phyloP scores from a whole-genome alignment of 768 basidiomycete genomes.

The Mycena haematopus region DNA sequence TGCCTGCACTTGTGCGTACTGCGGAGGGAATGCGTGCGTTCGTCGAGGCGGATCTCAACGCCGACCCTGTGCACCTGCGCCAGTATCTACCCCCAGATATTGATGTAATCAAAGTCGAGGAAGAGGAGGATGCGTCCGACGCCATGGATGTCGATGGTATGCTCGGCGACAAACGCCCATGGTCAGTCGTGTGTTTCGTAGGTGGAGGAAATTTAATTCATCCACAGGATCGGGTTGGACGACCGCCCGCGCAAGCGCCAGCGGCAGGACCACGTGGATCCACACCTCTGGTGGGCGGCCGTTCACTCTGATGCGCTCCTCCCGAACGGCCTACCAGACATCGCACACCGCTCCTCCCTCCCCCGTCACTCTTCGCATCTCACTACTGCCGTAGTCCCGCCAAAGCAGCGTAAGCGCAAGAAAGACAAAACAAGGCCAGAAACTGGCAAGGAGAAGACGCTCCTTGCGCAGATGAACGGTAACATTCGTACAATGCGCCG shows the following conservation, averaged over 20 bases:
- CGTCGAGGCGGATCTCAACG: constrained; percentile 59
- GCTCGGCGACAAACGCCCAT: constrained; percentile 70
- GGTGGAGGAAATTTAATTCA: neutral
- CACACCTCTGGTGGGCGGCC: constrained; percentile 79
- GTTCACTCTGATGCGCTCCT: constrained; percentile 66
- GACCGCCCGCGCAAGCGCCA: constrained; percentile 69
- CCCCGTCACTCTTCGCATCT: constrained; percentile 17
- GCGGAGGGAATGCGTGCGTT: constrained; percentile 78
- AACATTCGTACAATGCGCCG: constrained; percentile 80
- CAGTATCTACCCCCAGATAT: constrained; percentile 21
- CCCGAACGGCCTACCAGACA: constrained; percentile 67
- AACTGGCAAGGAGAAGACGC: constrained; percentile 46
- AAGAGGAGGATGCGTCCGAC: constrained; percentile 44
- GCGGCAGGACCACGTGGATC: constrained; percentile 52
- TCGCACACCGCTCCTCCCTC: constrained; percentile 42
- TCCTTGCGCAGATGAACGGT: constrained; percentile 74
- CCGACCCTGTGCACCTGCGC: constrained; percentile 38
- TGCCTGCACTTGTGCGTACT: constrained; percentile 72
- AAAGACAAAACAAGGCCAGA: constrained; percentile 24
- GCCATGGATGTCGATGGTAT: constrained; percentile 39
- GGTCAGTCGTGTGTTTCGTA: constrained; percentile 10
- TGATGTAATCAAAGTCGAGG: constrained; percentile 33
- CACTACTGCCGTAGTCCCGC: constrained; percentile 27
- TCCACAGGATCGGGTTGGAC: constrained; percentile 40
- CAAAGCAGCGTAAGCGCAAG: constrained; percentile 44